Conservation (phyloP, 2,329 filamentous ascomycete species). For the Thielaviopsis populi region DNA sequence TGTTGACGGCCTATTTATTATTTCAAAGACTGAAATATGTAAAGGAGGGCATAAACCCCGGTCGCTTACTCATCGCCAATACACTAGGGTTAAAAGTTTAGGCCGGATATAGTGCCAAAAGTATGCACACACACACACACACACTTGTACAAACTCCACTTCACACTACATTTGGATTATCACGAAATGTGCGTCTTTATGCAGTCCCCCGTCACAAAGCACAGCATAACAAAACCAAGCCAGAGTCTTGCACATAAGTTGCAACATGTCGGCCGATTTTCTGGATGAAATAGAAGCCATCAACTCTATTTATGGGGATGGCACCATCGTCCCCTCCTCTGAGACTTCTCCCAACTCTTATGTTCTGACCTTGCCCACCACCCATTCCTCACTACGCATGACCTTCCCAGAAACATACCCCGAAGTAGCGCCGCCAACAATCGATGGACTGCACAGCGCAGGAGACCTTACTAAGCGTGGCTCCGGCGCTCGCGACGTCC, state of each 20-base stretch:
- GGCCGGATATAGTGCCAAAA: not conserved
- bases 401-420: constrained; percentile 65
- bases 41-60: not conserved
- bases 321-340: constrained; percentile 38
- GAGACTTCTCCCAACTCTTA: constrained; percentile 27
- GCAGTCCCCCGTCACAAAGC: too few species aligned
- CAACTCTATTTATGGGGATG: constrained; percentile 67
- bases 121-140: not conserved
- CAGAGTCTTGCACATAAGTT: too few species aligned
- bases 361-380: constrained; percentile 51
- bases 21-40: too few species aligned
- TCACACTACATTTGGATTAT: not conserved
- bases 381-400: constrained; percentile 42
- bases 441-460: constrained; percentile 67
- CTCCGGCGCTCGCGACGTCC: constrained; percentile 55
- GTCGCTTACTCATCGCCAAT: not conserved
- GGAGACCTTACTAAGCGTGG: constrained; percentile 53
- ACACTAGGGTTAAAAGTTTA: not conserved
- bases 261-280: constrained; percentile 42
- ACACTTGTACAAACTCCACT: not conserved
- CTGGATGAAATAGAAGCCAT: constrained; percentile 64
- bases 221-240: not conserved
- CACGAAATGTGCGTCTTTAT: not conserved
- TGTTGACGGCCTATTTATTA: too few species aligned
- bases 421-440: constrained; percentile 46